Base-by-base conservation (phyloP, 2,329 filamentous ascomycete species). In the Scolecobasidium constrictum region DNA sequence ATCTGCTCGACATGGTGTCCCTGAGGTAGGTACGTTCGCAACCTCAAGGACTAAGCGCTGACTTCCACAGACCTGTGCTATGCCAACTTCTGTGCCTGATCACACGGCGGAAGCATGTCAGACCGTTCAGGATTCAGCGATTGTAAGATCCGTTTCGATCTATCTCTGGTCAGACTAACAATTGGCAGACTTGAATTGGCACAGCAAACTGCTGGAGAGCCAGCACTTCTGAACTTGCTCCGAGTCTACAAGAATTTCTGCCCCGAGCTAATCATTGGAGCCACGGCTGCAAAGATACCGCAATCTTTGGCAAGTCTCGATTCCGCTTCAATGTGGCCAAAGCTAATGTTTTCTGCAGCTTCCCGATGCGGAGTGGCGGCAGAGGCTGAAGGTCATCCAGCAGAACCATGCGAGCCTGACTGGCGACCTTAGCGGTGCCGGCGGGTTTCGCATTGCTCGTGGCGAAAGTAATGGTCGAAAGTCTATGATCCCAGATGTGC, bases 221-320 rank as follows among this genome's bases (percentile, higher is more conserved):
- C 81, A 38, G 73, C 78, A 40, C 65, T 94, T 26, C 71, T 83
- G 28, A 83, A 83, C 3, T 67, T 94, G 15, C 66, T 93, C 39
- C 75, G 82, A 43, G 77, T 90, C n/a, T 93, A 81, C 65, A 92
- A 92, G 56, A 86, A 90, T 57, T 93, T 90, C 60, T 93, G 90
- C 53, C 86, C 86, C 0, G 86, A 94, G 57, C 85, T 93, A 43
- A 85, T 93, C 46, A 73, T 90, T 12, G 83, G 81, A 17, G 81
- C 82, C 49, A 68, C 75, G 3, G 73, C 77, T 21, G 56, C 53
- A 31, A 61, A 51, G 51, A 55, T 58, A 35, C 56, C 57, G 59
- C 61, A 43, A 55, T 60, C 49, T 57, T 56, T 31, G 60, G 64
- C 42, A 52, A 60, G 67, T 43, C 43, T 35, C 16, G 4, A 36